These are phyloP conservation scores for Viola odorata DNA, from an alignment of 345 rosid genomes.

Conservation along the genomic window DNA sequence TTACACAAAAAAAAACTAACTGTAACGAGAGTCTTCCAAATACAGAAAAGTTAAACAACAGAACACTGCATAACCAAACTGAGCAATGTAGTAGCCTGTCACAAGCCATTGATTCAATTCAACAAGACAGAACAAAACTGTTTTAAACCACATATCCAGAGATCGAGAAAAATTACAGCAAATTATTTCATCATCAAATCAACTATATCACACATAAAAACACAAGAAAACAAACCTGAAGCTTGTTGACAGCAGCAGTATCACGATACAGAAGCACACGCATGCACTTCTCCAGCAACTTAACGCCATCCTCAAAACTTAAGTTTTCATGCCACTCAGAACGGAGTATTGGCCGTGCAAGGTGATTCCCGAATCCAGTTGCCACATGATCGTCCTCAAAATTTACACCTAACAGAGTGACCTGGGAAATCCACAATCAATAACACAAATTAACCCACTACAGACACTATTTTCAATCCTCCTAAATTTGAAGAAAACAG, in stretches of 20 bases:
- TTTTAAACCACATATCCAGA: neutral
- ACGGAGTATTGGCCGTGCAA: conserved; percentile 93
- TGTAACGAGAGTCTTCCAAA: no score
- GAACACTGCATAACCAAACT: no score
- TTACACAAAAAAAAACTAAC: no score
- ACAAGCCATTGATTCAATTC: neutral
- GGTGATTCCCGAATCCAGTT: conserved; percentile 96
- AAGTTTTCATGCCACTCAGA: conserved; percentile 85
- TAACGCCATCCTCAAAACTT: conserved; percentile 91
- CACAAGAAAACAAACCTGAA: conserved; percentile 57
- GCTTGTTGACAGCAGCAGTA: conserved; percentile 91
- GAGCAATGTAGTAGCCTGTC: no score
- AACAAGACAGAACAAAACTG: neutral
- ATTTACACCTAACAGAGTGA: conserved; percentile 87
- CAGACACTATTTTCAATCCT: neutral
- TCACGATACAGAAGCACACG: conserved; percentile 96
- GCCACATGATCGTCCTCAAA: conserved; percentile 93
- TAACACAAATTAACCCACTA: neutral
- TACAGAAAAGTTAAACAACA: no score
- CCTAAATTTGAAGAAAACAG: neutral
- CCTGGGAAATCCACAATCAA: conserved; percentile 35
- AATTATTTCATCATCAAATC: neutral
- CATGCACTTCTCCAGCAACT: conserved; percentile 93
- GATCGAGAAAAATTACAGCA: neutral
- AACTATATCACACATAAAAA: neutral